Evolutionary conservation across 495 filamentous ascomycete genomes (phyloP).

Genomic region (Hypomontagnella submonticulosa): DNA sequence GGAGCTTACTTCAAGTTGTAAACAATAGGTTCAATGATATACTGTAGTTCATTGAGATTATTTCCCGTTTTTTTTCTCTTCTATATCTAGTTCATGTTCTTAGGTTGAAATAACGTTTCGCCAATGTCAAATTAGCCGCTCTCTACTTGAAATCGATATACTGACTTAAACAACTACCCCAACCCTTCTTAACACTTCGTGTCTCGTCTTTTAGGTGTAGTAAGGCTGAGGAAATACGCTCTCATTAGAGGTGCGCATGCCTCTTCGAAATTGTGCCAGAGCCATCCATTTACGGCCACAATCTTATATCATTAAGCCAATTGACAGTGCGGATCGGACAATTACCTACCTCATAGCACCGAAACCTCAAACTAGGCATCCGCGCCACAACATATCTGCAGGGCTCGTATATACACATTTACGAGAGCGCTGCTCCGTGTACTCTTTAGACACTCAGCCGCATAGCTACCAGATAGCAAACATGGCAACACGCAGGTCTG

Average conservation of each 20-base stretch:
- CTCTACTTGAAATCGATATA: too few species aligned
- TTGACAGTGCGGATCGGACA: neutral
- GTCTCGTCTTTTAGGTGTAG: too few species aligned
- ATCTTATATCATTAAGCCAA: neutral
- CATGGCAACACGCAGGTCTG: conserved; percentile 68
- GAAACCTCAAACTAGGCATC: neutral
- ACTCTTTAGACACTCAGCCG: neutral
- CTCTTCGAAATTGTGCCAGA: conserved; percentile 1
- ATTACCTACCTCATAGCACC: neutral
- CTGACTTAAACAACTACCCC: too few species aligned
- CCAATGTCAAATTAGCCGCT: too few species aligned
- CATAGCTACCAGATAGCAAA: conserved; percentile 17
- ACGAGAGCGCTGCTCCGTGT: neutral
- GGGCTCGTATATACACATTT: neutral
- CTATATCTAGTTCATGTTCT: too few species aligned
- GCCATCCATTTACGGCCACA: neutral
- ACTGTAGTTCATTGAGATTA: too few species aligned
- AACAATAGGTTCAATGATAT: too few species aligned
- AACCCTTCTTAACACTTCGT: neutral
- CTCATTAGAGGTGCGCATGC: conserved; percentile 16
- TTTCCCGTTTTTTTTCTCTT: too few species aligned
- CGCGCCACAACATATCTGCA: neutral
- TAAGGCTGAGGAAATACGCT: neutral
- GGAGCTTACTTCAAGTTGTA: too few species aligned
- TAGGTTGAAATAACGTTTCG: too few species aligned